phyloP scores from a whole-genome alignment of 2,329 filamentous ascomycete species.

The Sarocladium oryzae region DNA sequence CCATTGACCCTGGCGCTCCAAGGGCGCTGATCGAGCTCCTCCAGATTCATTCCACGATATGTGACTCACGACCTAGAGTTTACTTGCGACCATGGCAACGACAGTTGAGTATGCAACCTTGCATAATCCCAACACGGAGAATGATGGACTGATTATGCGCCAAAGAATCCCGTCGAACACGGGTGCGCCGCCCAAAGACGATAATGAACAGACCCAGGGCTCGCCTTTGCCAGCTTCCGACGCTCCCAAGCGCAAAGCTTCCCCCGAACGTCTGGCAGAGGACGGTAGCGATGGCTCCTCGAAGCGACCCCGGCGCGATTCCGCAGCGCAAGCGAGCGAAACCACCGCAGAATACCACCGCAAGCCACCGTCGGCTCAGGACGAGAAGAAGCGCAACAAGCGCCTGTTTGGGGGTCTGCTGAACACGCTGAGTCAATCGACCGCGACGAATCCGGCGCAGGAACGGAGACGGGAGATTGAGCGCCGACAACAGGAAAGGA shows the following conservation, averaged over 20 bases:
- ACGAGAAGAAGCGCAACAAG: constrained; percentile 80
- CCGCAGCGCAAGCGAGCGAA: constrained; percentile 11
- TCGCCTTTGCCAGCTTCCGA: constrained; percentile 4
- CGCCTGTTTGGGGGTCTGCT: constrained; percentile 80
- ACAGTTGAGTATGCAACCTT: constrained; percentile 16
- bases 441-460: constrained; percentile 54
- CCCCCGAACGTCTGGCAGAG: constrained; percentile 12
- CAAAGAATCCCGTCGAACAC: neutral
- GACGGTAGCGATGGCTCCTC: constrained; percentile 10
- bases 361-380: constrained; percentile 30
- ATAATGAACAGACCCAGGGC: constrained; percentile 1
- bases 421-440: constrained; percentile 66
- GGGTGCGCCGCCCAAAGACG: constrained; percentile 7
- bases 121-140: neutral
- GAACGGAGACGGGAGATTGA: constrained; percentile 75
- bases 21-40: neutral
- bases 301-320: constrained; percentile 9
- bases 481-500: constrained; percentile 70
- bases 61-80: neutral
- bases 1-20: neutral
- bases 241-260: constrained; percentile 15
- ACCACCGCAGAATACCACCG: constrained; percentile 19
- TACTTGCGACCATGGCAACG: constrained; percentile 15
- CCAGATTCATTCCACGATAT: neutral
- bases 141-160: neutral